phyloP scores from a whole-genome alignment of 805 yeast genomes.

The Hagleromyces aurorensis region DNA sequence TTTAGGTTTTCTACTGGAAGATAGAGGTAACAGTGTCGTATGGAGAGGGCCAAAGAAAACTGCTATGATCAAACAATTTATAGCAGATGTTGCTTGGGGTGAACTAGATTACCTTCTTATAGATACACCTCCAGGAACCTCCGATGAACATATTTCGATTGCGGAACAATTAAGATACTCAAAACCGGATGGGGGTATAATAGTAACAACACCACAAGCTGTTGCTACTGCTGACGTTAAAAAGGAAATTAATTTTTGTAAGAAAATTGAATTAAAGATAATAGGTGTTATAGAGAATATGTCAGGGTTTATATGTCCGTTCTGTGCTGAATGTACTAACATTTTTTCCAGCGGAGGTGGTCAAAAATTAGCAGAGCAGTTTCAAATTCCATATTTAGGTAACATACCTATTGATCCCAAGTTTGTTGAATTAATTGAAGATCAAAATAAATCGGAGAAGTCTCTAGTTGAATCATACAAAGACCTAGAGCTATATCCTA shows the following conservation, averaged over 20 bases:
- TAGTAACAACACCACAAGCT: conserved; percentile 94
- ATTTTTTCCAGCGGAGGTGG: conserved; percentile 96
- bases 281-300: conserved; percentile 90
- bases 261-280: conserved; percentile 69
- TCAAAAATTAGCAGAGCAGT: conserved; percentile 50
- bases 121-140: conserved; percentile 98
- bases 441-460: conserved; percentile 28
- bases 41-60: conserved; percentile 99
- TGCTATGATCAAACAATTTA: conserved; percentile 92
- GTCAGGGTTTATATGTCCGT: conserved; percentile 95
- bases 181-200: conserved; percentile 82
- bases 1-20: conserved; percentile 75
- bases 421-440: conserved; percentile 83
- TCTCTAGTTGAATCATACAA: conserved; percentile 33
- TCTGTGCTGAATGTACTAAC: conserved; percentile 85
- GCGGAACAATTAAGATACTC: conserved; percentile 78
- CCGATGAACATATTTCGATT: conserved; percentile 95
- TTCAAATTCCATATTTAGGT: conserved; percentile 65
- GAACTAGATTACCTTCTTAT: conserved; percentile 64
- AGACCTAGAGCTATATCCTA: conserved; percentile 27
- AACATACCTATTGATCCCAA: conserved; percentile 89
- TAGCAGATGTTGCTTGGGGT: conserved; percentile 90
- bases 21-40: conserved; percentile 84
- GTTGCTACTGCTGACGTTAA: conserved; percentile 91
- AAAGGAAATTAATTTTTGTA: conserved; percentile 88